A percentile compares a stretch with the other conserved stretches of the same genome.
phyloP scores from a whole-genome alignment of 495 filamentous ascomycete genomes.

The Achaetomiella virescens region DNA sequence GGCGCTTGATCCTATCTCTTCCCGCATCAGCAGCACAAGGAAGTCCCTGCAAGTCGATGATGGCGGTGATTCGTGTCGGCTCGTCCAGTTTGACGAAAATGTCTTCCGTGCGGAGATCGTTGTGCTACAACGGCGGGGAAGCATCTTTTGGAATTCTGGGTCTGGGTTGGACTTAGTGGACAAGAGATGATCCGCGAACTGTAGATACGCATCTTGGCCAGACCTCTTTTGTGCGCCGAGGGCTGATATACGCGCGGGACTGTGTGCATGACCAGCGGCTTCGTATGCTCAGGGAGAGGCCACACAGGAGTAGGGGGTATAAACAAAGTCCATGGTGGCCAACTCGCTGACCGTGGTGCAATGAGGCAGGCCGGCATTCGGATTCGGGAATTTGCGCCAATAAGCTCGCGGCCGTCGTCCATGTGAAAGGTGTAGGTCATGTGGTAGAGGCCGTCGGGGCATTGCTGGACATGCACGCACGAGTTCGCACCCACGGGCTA shows the following conservation, averaged over 20 bases:
- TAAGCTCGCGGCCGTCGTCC: not conserved
- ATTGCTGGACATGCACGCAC: not conserved
- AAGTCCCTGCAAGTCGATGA: slow-evolving; percentile 5
- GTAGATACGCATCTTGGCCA: not conserved
- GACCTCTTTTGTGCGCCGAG: not conserved
- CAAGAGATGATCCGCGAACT: not conserved
- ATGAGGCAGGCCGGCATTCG: not conserved
- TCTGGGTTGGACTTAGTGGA: not conserved
- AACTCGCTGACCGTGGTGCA: not conserved
- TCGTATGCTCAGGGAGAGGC: not conserved
- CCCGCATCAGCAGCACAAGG: not conserved
- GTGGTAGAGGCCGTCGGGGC: slow-evolving; percentile 4
- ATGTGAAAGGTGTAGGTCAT: not conserved
- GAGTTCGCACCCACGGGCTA: not conserved
- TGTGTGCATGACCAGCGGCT: not conserved
- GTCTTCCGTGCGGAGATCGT: not conserved
- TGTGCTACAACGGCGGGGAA: not conserved
- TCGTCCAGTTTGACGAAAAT: not conserved
- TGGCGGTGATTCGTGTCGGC: not conserved
- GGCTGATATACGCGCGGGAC: not conserved
- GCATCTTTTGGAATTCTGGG: not conserved
- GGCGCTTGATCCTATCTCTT: not conserved
- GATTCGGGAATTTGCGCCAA: not conserved
- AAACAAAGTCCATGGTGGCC: not conserved
- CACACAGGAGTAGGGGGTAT: not conserved